Evolutionary conservation across 768 basidiomycete species (phyloP), one percentile per base, ranked within the genome.

Genomic region (Amanita thiersii): DNA sequence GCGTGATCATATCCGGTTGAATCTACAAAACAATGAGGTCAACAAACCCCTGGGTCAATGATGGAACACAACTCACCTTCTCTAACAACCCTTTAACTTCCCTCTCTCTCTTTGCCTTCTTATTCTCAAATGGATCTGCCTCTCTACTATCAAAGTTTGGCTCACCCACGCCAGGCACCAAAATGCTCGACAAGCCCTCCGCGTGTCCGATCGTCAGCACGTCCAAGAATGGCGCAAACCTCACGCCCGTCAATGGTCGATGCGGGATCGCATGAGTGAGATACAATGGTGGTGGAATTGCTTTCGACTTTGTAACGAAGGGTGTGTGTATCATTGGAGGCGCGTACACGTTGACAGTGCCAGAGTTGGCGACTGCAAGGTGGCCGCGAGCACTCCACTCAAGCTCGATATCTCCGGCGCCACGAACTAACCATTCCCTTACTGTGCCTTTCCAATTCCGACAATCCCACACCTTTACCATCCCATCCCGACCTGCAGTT

Each of bases 381-480:
- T 78, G 73, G 1, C 94, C 96, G 53, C 78, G 80, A 48, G 80
- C 79, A 52, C 90, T 92, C 84, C 87, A 99, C 31, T 85, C 80
- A 3, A 91, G 49, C 44, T 81, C 83, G 0, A 78, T 56, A 38
- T 68, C 76, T 2, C 72, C 60, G 0, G 77, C 79, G 5, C 84
- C 80, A 41, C 88, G 67, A 28, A 84, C 68, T 6, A 60, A 65
- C 90, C 92, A 69, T 59, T 82, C 74, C 44, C 89, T 69, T 25
- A 99, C 75, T 2, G 81, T 77, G 5, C 86, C 85, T 49, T 86
- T 90, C 92, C 92, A 97, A 64, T 91, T 96, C 43, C 96, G 65
- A 54, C 86, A 89, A 62, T 98, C 96, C 96, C 96, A 99, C 1
- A 98, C 71, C 53, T 97, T 98, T 38, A 99, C 85, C 0, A 65